Conservation (phyloP, 495 filamentous ascomycete genomes). For the Peziza echinospora region DNA sequence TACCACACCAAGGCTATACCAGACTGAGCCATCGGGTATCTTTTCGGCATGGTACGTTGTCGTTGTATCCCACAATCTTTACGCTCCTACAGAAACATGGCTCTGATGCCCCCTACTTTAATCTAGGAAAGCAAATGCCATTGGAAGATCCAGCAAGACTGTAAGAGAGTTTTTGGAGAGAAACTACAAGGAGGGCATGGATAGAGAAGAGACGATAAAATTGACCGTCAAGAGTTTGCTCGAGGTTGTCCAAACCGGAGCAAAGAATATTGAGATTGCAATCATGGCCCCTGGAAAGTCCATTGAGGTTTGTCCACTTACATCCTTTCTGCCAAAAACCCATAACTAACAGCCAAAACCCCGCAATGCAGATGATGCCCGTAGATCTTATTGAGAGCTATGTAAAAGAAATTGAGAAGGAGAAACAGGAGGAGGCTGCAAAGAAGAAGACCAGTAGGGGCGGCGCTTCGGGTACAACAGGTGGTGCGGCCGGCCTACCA, state of each 20-base stretch:
- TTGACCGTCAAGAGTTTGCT: conserved; percentile 91
- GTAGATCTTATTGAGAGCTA: conserved; percentile 88
- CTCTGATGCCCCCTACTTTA: not conserved
- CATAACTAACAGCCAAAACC: not conserved
- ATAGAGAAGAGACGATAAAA: conserved; percentile 87
- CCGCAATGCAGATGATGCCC: conserved; percentile 47
- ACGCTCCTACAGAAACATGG: not conserved
- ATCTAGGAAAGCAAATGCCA: conserved; percentile 92
- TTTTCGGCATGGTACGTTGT: conserved; percentile 91
- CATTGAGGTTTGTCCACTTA: conserved; percentile 45
- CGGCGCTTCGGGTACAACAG: conserved; percentile 3
- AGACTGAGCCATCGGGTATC: conserved; percentile 94
- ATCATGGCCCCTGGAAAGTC: conserved; percentile 89
- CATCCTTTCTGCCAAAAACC: not conserved
- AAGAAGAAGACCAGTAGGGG: conserved; percentile 62
- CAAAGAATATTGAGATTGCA: conserved; percentile 98
- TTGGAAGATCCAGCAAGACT: conserved; percentile 93
- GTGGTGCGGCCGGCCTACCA: not conserved
- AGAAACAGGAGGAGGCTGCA: conserved; percentile 95
- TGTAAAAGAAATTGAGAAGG: conserved; percentile 93
- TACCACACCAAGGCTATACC: conserved; percentile 67
- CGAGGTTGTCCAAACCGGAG: conserved; percentile 94
- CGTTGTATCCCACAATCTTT: too few species aligned
- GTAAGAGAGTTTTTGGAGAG: conserved; percentile 94
- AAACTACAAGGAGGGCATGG: conserved; percentile 94